Base-by-base conservation (phyloP, 768 basidiomycete species). In the Hericium erinaceus region DNA sequence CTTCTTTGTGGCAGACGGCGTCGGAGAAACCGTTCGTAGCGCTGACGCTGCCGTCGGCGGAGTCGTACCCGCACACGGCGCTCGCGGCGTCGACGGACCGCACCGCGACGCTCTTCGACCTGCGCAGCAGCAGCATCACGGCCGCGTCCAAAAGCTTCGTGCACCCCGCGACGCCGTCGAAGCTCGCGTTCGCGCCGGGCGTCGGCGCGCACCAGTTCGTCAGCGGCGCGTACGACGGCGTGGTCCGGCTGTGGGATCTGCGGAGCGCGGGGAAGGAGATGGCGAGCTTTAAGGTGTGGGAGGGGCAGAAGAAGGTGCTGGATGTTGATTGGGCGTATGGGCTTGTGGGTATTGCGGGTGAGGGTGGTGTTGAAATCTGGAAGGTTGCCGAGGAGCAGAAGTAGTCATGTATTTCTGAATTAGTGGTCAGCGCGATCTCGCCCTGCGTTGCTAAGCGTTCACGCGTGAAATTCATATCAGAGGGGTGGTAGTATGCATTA, bases 1-100 rank as follows among this genome's bases (percentile, higher is more conserved):
- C 28, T 11, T 22, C 38, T 11, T 9, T 37, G 16, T 26, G 54
- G 5, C 59, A 92, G 89, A 78, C 77, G 11, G 79, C 82, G 0
- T 77, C 87, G 0, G 85, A 89, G 66, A 86, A 85, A 64, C 87
- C 87, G 2, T 89, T 92, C 75, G 73, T 89, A 0, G 80, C 84
- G 56, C 67, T 92, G 26, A 79, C 78, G 2, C 64, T 80, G 2
- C 75, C 77, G 6, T 39, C 0, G 63, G 70, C 2, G 72, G 49
- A 15, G 8, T 24, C 49, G 13, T 24, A 51, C 77, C 44, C 77
- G 75, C 6, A 66, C 71, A 76, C 72, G 0, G 74, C 78, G 0
- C 73, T 90, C 12, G 82, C 82, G 0, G 77, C 85, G 2, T 89
- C 89, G 0, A 84, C 86, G 0, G 90, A 93, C 64, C 80, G 89